Evolutionary conservation across 1,284 basidiomycete species (phyloP), one percentile per base, ranked within the genome.

Genomic region (Mycena sp.): DNA sequence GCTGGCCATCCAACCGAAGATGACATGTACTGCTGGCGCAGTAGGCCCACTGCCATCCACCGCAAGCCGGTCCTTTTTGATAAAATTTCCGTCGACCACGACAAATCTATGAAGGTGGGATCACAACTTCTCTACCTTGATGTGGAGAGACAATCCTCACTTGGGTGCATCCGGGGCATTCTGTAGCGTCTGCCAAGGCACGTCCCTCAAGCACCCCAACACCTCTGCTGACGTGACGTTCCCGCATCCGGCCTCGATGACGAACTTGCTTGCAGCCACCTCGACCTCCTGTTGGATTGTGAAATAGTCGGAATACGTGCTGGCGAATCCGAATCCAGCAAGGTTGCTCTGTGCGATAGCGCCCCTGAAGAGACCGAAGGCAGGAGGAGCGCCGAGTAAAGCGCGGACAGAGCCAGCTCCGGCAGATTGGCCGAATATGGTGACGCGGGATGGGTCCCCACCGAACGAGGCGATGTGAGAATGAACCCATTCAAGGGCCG

Each of bases 341-440:
- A 84, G 74, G 67, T 83, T 84, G 69, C 81, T 83, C 72, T 83
- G 78, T 23, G 81, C 77, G 38, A 85, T 79, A 10, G 81, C 83
- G 12, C 77, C 83, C 2, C 77, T 71, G 70, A 81, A 85, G 45
- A 81, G 76, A 2, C 82, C 81, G 32, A 79, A 80, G 1, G 83
- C 79, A 21, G 73, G 73, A 2, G 78, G 76, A 1, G 81, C 78
- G 12, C 75, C 77, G 50, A 85, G 74, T 7, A 84, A 73, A 0
- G 81, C 78, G 4, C 83, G 78, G 0, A 80, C 78, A 4, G 78
- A 74, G 45, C 74, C 72, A 4, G 79, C 80, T 35, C 80, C 80
- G 1, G 80, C 78, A 6, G 77, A 79, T 58, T 80, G 77, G 0
- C 80, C 77, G 46, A 73, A 70, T 35, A 78, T 73, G 4, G 76